These are phyloP conservation scores for Ophiosphaerella narmari DNA, from an alignment of 2,329 filamentous ascomycete species.

Conservation along the genomic window DNA sequence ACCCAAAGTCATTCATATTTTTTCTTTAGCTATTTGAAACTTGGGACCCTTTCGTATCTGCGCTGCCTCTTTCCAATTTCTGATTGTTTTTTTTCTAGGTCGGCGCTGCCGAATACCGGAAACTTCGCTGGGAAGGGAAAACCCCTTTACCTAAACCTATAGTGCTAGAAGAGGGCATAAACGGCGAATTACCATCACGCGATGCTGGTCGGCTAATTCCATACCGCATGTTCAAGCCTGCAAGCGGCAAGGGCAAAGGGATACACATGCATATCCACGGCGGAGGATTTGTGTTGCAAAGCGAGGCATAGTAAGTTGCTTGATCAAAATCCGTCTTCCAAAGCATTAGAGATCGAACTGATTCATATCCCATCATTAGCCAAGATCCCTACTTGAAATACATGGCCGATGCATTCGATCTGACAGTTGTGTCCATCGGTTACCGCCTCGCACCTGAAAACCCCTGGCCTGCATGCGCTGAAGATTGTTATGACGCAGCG, in stretches of 20 bases:
- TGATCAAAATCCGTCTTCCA: neutral
- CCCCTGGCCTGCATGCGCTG: slow-evolving; percentile 58
- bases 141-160: slow-evolving; percentile 56
- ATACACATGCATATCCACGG: slow-evolving; percentile 63
- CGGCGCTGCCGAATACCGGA: slow-evolving; percentile 59
- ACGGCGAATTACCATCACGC: slow-evolving; percentile 57
- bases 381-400: slow-evolving; percentile 56
- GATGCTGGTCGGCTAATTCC: slow-evolving; percentile 57
- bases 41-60: too few species aligned
- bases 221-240: slow-evolving; percentile 57
- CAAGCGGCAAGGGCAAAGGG: slow-evolving; percentile 51
- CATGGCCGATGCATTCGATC: slow-evolving; percentile 55
- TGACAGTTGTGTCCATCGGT: slow-evolving; percentile 60
- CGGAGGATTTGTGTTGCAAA: slow-evolving; percentile 54
- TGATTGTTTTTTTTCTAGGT: slow-evolving; percentile 41
- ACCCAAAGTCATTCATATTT: neutral
- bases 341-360: neutral
- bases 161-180: slow-evolving; percentile 53
- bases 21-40: neutral
- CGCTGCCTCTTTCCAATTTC: neutral
- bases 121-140: slow-evolving; percentile 60
- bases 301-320: slow-evolving; percentile 31
- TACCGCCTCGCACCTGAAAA: slow-evolving; percentile 66
- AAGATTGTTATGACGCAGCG: slow-evolving; percentile 63
- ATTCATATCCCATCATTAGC: slow-evolving; percentile 22